phyloP scores from a whole-genome alignment of 2,329 filamentous ascomycete species.

The Botrytis fragariae region DNA sequence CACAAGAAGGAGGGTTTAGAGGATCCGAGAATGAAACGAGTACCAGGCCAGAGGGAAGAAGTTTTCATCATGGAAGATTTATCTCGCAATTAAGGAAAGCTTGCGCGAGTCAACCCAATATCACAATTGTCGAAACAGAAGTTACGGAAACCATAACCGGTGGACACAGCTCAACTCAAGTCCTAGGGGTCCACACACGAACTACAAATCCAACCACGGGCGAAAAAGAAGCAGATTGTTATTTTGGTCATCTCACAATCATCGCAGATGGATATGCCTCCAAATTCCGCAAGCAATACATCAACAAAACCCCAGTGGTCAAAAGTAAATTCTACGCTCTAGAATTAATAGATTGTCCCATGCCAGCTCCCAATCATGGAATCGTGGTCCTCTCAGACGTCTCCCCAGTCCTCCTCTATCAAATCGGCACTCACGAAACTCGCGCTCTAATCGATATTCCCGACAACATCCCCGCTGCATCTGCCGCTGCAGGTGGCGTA shows the following conservation, averaged over 20 bases:
- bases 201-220: slow-evolving; percentile 59
- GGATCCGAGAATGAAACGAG: slow-evolving; percentile 39
- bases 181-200: slow-evolving; percentile 78
- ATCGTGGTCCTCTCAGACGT: slow-evolving; percentile 82
- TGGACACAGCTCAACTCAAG: slow-evolving; percentile 58
- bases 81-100: slow-evolving; percentile 77
- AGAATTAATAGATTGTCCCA: slow-evolving; percentile 81
- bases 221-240: slow-evolving; percentile 66
- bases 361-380: slow-evolving; percentile 73
- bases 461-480: slow-evolving; percentile 69
- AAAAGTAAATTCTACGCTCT: slow-evolving; percentile 91
- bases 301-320: slow-evolving; percentile 63
- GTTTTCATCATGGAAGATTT: slow-evolving; percentile 94
- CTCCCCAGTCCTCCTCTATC: slow-evolving; percentile 84
- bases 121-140: slow-evolving; percentile 88
- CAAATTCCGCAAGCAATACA: slow-evolving; percentile 81
- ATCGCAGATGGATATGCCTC: slow-evolving; percentile 90
- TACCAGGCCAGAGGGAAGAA: slow-evolving; percentile 64
- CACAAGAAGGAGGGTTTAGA: slow-evolving; percentile 30
- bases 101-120: slow-evolving; percentile 73
- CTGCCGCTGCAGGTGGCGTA: slow-evolving; percentile 73
- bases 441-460: slow-evolving; percentile 87
- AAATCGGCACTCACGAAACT: slow-evolving; percentile 94
- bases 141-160: slow-evolving; percentile 73
- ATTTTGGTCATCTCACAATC: slow-evolving; percentile 85